Conservation (phyloP, 2,329 filamentous ascomycete genomes). For the Pseudocercospora eumusae region DNA sequence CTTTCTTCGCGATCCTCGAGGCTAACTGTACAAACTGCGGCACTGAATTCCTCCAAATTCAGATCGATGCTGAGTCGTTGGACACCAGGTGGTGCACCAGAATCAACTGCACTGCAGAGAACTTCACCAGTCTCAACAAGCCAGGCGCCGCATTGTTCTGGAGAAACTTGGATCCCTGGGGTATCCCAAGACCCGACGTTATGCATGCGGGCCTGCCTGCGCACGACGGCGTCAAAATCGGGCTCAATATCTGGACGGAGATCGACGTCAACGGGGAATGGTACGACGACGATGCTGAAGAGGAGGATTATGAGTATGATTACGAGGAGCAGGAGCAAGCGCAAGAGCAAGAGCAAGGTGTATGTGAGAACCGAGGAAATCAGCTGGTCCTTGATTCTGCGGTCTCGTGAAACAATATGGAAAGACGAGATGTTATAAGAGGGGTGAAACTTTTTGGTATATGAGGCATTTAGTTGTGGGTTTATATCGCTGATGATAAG, state of each 20-base stretch:
- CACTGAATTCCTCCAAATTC: background rate
- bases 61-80: background rate
- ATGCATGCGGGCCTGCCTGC: background rate
- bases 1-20: background rate
- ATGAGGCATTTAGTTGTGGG: background rate
- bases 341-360: background rate
- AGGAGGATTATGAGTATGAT: too few relatives aligned
- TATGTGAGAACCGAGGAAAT: background rate
- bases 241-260: slow-evolving; percentile 1
- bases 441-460: background rate
- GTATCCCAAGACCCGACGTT: background rate
- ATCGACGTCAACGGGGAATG: background rate
- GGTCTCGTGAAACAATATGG: background rate
- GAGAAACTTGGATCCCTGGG: slow-evolving; percentile 1
- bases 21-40: slow-evolving; percentile 3
- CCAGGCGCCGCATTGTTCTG: background rate
- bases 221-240: background rate
- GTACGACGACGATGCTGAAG: too few relatives aligned
- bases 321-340: too few relatives aligned
- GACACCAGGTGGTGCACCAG: background rate
- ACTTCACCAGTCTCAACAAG: background rate
- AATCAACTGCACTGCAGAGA: background rate
- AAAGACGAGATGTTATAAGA: background rate
- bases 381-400: background rate
- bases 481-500: background rate